Percentiles rank a stretch among this genome's conserved stretches.
These are phyloP conservation scores for Tricholoma terreum DNA, from an alignment of 768 basidiomycete genomes.

Conservation along the genomic window DNA sequence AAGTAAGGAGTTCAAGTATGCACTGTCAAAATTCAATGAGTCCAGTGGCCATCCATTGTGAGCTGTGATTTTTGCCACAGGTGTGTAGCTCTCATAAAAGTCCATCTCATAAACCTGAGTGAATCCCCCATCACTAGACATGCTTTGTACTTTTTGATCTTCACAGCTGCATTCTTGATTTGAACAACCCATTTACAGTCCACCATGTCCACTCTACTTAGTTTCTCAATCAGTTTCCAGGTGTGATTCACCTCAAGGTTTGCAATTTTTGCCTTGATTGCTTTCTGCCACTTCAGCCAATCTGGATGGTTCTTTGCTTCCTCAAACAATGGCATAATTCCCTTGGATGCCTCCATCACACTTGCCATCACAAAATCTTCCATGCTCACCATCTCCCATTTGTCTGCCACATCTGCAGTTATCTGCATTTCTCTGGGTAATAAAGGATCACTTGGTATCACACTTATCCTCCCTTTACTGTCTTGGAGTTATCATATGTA, in stretches of 20 bases:
- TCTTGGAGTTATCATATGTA: too few relatives aligned
- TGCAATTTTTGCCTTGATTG: conserved; percentile 8
- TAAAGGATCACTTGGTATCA: too few relatives aligned
- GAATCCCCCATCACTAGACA: conserved; percentile 31
- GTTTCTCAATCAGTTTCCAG: conserved; percentile 10
- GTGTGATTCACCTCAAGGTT: conserved; percentile 8
- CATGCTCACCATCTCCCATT: too few relatives aligned
- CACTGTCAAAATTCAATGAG: conserved; percentile 18
- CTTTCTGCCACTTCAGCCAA: conserved; percentile 12
- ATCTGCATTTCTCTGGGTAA: too few relatives aligned
- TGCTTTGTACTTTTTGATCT: conserved; percentile 35
- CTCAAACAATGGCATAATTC: conserved; percentile 6
- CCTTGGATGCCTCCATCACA: conserved; percentile 5
- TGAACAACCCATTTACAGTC: not conserved
- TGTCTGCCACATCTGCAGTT: conserved; percentile 10
- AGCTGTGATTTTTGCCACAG: conserved; percentile 24
- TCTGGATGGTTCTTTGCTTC: too few relatives aligned
- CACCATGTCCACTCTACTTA: conserved; percentile 2
- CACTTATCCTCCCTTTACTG: too few relatives aligned
- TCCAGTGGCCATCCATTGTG: conserved; percentile 9
- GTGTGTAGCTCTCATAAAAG: conserved; percentile 21
- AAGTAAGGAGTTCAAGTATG: conserved; percentile 20
- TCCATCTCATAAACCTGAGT: conserved; percentile 36
- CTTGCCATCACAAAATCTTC: conserved; percentile 12
- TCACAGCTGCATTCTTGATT: conserved; percentile 16